Conservation (phyloP, 1,284 basidiomycete genomes). For the Mycena sp. region DNA sequence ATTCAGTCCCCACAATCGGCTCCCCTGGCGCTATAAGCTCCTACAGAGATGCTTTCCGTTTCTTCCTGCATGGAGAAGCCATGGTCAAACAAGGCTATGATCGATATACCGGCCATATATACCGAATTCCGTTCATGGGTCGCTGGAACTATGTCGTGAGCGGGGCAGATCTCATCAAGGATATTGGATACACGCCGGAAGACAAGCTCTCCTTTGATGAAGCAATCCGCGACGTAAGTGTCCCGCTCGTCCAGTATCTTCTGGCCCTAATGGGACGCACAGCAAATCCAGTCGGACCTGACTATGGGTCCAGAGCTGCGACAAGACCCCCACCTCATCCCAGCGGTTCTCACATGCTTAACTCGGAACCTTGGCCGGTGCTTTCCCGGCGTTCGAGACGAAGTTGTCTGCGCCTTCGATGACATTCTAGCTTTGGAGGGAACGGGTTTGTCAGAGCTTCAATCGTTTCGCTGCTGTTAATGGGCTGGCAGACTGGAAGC, state of each 20-base stretch:
- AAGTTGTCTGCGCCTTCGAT: constrained; percentile 8
- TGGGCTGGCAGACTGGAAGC: constrained; percentile 8
- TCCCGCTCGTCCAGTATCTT: too few relatives aligned
- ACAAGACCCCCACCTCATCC: constrained; percentile 24
- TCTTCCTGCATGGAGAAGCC: background rate
- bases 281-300: background rate
- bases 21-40: background rate
- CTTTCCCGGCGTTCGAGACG: constrained; percentile 9
- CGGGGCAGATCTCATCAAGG: constrained; percentile 4
- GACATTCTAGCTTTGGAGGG: constrained; percentile 16
- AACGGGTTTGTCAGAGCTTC: background rate
- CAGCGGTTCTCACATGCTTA: constrained; percentile 28
- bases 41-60: background rate
- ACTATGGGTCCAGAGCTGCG: background rate
- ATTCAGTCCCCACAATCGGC: background rate
- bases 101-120: background rate
- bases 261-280: background rate
- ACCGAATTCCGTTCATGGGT: background rate
- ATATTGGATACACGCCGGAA: constrained; percentile 6
- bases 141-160: constrained; percentile 17
- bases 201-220: constrained; percentile 12
- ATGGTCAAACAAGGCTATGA: background rate
- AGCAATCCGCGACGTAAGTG: background rate
- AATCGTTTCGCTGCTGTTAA: background rate
- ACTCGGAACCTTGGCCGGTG: constrained; percentile 26